Conservation (phyloP, 371 early-diverging fungal species). For the Circinella minor region DNA sequence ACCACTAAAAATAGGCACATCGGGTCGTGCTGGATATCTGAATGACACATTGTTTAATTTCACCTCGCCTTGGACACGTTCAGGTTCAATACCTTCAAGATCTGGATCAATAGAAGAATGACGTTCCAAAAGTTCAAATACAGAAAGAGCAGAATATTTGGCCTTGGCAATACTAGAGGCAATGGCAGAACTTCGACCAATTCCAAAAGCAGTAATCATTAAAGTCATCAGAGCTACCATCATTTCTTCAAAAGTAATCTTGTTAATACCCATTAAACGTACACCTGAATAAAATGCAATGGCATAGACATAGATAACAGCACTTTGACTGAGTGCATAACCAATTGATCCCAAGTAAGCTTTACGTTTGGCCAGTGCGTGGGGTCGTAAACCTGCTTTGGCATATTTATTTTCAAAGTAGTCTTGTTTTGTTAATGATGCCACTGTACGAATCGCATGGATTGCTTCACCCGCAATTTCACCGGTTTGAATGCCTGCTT, state of each 20-base stretch:
- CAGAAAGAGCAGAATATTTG: conserved; percentile 72
- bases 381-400: conserved; percentile 63
- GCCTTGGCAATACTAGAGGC: conserved; percentile 68
- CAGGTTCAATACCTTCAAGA: conserved; percentile 35
- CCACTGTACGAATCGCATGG: conserved; percentile 79
- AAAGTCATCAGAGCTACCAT: conserved; percentile 70
- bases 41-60: conserved; percentile 63
- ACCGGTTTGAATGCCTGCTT: conserved; percentile 60
- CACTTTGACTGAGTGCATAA: conserved; percentile 63
- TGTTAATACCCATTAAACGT: conserved; percentile 37
- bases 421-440: conserved; percentile 70
- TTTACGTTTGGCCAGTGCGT: conserved; percentile 58
- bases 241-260: conserved; percentile 42
- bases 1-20: conserved; percentile 71
- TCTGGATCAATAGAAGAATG: conserved; percentile 65
- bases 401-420: conserved; percentile 62
- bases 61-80: conserved; percentile 30
- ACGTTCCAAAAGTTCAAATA: conserved; percentile 70
- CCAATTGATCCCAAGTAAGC: conserved; percentile 65
- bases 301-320: conserved; percentile 60
- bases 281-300: conserved; percentile 61
- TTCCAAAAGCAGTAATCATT: conserved; percentile 65
- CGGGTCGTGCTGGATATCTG: conserved; percentile 76
- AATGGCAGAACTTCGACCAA: conserved; percentile 55
- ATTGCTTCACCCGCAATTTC: conserved; percentile 70